Percentiles rank a stretch among this genome's conserved stretches.
Conservation (phyloP, 2,329 filamentous ascomycete species). For the Kalmusia sp. region DNA sequence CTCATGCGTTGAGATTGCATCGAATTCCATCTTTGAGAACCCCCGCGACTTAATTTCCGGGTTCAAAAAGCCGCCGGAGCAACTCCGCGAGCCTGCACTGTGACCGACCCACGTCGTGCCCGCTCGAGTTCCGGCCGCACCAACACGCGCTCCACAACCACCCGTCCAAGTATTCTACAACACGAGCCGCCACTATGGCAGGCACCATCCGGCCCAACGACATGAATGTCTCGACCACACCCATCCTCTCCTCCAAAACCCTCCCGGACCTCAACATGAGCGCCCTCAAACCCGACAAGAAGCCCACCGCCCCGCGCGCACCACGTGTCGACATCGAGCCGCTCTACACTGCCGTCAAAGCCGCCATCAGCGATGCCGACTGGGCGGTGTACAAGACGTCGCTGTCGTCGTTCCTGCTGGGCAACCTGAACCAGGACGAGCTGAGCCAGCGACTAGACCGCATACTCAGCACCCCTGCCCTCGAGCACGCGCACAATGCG, state of each 20-base stretch:
- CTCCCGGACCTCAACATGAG: slow-evolving; percentile 36
- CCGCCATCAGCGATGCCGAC: slow-evolving; percentile 61
- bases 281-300: slow-evolving; percentile 55
- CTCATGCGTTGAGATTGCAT: slow-evolving; percentile 19
- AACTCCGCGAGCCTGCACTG: neutral
- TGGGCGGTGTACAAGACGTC: slow-evolving; percentile 68
- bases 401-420: slow-evolving; percentile 64
- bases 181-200: slow-evolving; percentile 38
- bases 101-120: neutral
- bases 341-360: slow-evolving; percentile 67
- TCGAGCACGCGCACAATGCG: slow-evolving; percentile 67
- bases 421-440: slow-evolving; percentile 68
- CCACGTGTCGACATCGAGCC: slow-evolving; percentile 69
- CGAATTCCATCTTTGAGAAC: slow-evolving; percentile 13
- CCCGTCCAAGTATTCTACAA: neutral
- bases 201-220: slow-evolving; percentile 47
- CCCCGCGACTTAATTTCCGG: slow-evolving; percentile 20
- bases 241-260: slow-evolving; percentile 40
- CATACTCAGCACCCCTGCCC: slow-evolving; percentile 61
- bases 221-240: slow-evolving; percentile 42
- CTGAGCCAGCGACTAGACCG: slow-evolving; percentile 63
- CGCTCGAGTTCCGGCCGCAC: neutral
- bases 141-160: slow-evolving; percentile 3
- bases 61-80: neutral
- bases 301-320: slow-evolving; percentile 57